Evolutionary conservation across 768 basidiomycete species (phyloP).

Genomic region (Lentinus tigrinus): DNA sequence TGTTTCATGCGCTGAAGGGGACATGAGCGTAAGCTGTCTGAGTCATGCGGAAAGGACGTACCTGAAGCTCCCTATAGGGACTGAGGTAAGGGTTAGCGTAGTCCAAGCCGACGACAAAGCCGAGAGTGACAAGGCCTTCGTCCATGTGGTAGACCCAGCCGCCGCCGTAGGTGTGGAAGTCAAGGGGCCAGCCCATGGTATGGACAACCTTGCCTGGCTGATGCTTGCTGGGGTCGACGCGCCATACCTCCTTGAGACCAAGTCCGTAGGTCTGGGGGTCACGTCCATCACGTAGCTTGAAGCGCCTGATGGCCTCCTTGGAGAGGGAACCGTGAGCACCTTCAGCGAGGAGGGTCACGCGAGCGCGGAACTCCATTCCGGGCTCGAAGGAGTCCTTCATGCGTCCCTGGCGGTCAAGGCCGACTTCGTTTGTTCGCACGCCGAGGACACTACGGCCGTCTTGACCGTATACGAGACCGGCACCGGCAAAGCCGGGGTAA

Average conservation of each 20-base stretch:
- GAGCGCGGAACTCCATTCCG: constrained; percentile 93
- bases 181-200: constrained; percentile 92
- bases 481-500: constrained; percentile 96
- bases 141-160: constrained; percentile 97
- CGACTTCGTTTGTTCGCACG: constrained; percentile 91
- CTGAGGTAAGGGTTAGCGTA: constrained; percentile 92
- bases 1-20: constrained; percentile 81
- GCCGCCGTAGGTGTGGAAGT: constrained; percentile 81
- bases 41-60: constrained; percentile 30
- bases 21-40: constrained; percentile 18
- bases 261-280: constrained; percentile 96
- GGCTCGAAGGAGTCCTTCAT: constrained; percentile 91
- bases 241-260: constrained; percentile 97
- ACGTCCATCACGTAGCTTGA: constrained; percentile 61
- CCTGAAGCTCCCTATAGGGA: constrained; percentile 93
- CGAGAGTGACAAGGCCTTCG: constrained; percentile 84
- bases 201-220: constrained; percentile 85
- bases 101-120: constrained; percentile 91
- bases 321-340: constrained; percentile 92
- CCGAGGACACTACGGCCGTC: constrained; percentile 67
- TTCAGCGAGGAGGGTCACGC: constrained; percentile 89
- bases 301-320: constrained; percentile 73
- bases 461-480: constrained; percentile 70
- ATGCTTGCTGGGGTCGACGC: constrained; percentile 64
- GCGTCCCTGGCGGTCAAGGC: constrained; percentile 71